Evolutionary conservation across 2,329 filamentous ascomycete genomes (phyloP), one percentile per base, ranked within the genome.

Genomic region (Pyrenochaeta sp.): DNA sequence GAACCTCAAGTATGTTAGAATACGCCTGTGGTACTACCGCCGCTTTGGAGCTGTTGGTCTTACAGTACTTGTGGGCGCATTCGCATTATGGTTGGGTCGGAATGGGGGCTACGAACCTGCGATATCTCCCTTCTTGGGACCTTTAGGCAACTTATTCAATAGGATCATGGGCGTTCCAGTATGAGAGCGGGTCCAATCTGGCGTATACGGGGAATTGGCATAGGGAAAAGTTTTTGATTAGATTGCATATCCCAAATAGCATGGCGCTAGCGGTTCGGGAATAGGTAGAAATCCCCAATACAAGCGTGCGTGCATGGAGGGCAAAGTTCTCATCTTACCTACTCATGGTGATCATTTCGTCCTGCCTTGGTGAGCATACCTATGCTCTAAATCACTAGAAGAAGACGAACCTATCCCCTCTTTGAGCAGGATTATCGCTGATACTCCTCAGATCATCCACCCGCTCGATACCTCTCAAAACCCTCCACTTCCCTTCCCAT

Each of bases 1-100:
- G 53, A 67, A 63, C 6, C 65, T 84, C 32, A 79, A 69, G 46
- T 64, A 66, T 9, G 47, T 71, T 30, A 67, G 59, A 13, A 55
- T 79, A 46, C 76, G 83, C 27, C 66, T 90, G 25, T 88, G 86
- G 85, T 90, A 95, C 77, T 84, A 90, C 50, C 83, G 85, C 58
- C 87, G 91, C 0, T 85, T 85, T 43, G 81, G 85, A 15, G 85
- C 86, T 6, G 53, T 73, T 52, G 27, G 79, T 88, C 46, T 89
- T 86, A 28, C 76, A 88, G 51, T 79, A n/a, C 52, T 66, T 2
- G 68, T 78, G 24, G 76, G 76, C 32, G 62, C 73, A 10, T 72
- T 73, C 49, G 76, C 77, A 3, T 52, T 75, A 25, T 78, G 74
- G 75, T 57, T 79, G 2, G 72, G 75, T 36, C 66, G 62, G 42